Evolutionary conservation across 2,329 filamentous ascomycete species (phyloP), one percentile per base, ranked within the genome.

Genomic region (Coniochaeta ligniaria): DNA sequence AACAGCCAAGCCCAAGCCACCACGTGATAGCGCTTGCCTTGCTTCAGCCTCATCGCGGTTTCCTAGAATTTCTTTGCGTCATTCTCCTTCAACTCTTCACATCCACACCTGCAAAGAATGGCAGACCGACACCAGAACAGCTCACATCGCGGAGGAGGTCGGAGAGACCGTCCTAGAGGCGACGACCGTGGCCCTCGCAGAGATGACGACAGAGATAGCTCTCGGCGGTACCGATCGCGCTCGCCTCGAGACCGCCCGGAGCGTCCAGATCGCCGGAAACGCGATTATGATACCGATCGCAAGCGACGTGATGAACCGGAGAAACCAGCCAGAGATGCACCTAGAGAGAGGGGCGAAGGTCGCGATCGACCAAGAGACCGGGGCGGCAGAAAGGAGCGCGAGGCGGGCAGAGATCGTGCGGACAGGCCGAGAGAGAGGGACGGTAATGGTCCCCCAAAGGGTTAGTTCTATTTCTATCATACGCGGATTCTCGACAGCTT

Each of bases 201-300:
- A 8, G 68, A 70, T 56, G 68, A 60, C 12, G 66, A 67, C 57
- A 69, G 61, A 12, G 66, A 66, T 45, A 64, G 62, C 45, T 66
- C 65, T 54, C 65, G 68, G 33, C 68, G 68, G 14, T 17, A 58
- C 38, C 56, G 56, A 17, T 41, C 56, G 38, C 56, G 56, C 16
- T 58, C 56, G 35, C 54, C 54, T 7, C 31, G 54, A 8, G 54
- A 57, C 20, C 2, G 35, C 36, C n/a, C 56, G 38, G 35, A 58
- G 35, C 35, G 56, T 6, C 56, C 22, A 20, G 56, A 58, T 31
- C 47, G 47, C 7, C 20, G 56, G 26, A 45, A 26, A n/a, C 35
- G 56, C 8, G 56, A 58, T 16, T 57, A 57, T 12, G 54, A 57
- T 24, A 17, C 17, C 16, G 54, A 36, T 38, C 54, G 54, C 20